A percentile compares a stretch with the other conserved stretches of the same genome.
phyloP scores from a whole-genome alignment of 2,329 filamentous ascomycete species.

The Cordyceps militaris region DNA sequence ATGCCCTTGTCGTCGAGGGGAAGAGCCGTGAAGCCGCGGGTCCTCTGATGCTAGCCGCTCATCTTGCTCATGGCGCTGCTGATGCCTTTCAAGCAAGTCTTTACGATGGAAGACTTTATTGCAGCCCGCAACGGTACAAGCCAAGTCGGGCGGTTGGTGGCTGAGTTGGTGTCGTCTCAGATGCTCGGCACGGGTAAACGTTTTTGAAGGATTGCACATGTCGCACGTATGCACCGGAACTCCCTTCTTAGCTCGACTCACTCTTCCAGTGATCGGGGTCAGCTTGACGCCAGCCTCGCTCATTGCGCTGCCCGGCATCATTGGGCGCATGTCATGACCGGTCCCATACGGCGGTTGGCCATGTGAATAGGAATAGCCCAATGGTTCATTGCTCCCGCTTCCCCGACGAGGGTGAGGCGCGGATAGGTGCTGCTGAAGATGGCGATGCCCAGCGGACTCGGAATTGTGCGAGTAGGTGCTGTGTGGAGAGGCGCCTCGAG shows the following conservation, averaged over 20 bases:
- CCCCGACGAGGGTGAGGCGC: not conserved
- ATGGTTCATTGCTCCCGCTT: not conserved
- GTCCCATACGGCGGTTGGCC: conserved; percentile 4
- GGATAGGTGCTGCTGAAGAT: conserved; percentile 4
- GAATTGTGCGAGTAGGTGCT: conserved; percentile 15
- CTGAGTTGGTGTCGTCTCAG: conserved; percentile 56
- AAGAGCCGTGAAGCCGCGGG: not conserved
- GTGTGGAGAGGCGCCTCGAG: conserved; percentile 28
- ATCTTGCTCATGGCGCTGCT: conserved; percentile 34
- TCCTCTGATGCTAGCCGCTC: conserved; percentile 23
- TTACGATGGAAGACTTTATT: conserved; percentile 51
- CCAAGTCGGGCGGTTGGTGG: conserved; percentile 46
- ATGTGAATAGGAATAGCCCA: conserved; percentile 8
- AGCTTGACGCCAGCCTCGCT: conserved; percentile 39
- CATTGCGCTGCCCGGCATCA: conserved; percentile 26
- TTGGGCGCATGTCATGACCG: conserved; percentile 31
- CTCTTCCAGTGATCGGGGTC: conserved; percentile 49
- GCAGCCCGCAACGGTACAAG: conserved; percentile 47
- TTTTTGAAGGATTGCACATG: conserved; percentile 46
- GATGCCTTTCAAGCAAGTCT: conserved; percentile 53
- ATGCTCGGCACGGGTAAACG: conserved; percentile 56
- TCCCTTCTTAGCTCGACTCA: conserved; percentile 53
- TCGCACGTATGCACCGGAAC: conserved; percentile 51
- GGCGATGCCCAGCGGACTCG: conserved; percentile 8
- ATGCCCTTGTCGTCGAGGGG: conserved; percentile 3